These are phyloP conservation scores for Butyriboletus loyo DNA, from an alignment of 768 basidiomycete genomes.

Conservation along the genomic window DNA sequence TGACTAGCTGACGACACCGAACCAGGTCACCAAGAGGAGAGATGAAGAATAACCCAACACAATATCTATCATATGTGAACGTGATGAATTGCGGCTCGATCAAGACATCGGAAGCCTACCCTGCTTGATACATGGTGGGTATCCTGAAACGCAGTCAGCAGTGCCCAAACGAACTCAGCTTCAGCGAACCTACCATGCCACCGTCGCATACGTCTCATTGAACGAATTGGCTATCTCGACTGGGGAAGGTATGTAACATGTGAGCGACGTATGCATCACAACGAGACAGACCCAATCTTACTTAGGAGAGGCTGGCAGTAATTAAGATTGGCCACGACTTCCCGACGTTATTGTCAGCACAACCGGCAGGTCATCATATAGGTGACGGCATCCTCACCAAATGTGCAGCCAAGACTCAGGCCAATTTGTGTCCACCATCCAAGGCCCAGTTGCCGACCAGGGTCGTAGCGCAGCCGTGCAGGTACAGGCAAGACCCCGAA, in stretches of 20 bases:
- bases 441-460: slow-evolving; percentile 36
- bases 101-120: slow-evolving; percentile 36
- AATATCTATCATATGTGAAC: background rate
- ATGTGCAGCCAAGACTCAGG: slow-evolving; percentile 48
- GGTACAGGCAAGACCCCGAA: slow-evolving; percentile 52
- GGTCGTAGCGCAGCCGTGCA: slow-evolving; percentile 37
- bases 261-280: background rate
- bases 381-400: slow-evolving; percentile 31
- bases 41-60: slow-evolving; percentile 40
- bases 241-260: background rate
- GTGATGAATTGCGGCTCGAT: background rate
- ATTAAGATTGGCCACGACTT: slow-evolving; percentile 65
- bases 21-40: slow-evolving; percentile 48
- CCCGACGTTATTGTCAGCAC: background rate
- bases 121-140: slow-evolving; percentile 65
- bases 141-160: slow-evolving; percentile 38
- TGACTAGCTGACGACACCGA: slow-evolving; percentile 40
- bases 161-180: background rate
- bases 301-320: slow-evolving; percentile 81
- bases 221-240: slow-evolving; percentile 39
- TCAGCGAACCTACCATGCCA: slow-evolving; percentile 32
- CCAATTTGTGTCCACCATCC: slow-evolving; percentile 40
- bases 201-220: slow-evolving; percentile 29
- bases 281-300: slow-evolving; percentile 29
- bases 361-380: background rate